Conservation (phyloP, 768 basidiomycete genomes). For the Panaeolus cyanescens region DNA sequence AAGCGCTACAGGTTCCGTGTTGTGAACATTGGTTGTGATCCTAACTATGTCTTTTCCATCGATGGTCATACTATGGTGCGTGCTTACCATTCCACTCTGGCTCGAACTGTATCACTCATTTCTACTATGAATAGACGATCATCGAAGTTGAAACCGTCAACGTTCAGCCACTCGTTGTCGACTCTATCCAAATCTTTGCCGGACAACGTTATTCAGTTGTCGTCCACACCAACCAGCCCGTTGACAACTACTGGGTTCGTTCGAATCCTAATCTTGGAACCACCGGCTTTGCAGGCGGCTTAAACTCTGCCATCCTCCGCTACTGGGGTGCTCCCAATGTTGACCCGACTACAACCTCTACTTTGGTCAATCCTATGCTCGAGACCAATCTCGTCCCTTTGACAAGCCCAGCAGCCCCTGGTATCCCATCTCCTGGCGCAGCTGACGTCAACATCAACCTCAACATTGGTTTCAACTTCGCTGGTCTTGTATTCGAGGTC, state of each 20-base stretch:
- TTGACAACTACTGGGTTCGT: slow-evolving; percentile 11
- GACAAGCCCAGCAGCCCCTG: slow-evolving; percentile 28
- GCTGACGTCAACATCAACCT: slow-evolving; percentile 44
- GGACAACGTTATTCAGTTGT: too few species aligned
- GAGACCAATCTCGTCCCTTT: slow-evolving; percentile 44
- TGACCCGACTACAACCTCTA: slow-evolving; percentile 42
- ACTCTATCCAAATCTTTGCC: slow-evolving; percentile 35
- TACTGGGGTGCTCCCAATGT: slow-evolving; percentile 45
- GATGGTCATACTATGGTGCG: slow-evolving; percentile 38
- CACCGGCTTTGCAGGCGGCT: slow-evolving; percentile 8
- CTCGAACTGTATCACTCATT: too few species aligned
- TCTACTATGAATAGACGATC: too few species aligned
- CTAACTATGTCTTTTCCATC: slow-evolving; percentile 41
- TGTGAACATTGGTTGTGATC: slow-evolving; percentile 33
- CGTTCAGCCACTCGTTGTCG: slow-evolving; percentile 38
- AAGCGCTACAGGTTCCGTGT: slow-evolving; percentile 49
- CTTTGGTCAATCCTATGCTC: slow-evolving; percentile 27
- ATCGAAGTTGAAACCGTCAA: slow-evolving; percentile 52
- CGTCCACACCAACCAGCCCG: neutral
- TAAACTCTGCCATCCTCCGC: slow-evolving; percentile 52
- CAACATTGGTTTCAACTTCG: slow-evolving; percentile 23
- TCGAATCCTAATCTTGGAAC: neutral
- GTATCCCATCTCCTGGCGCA: slow-evolving; percentile 32
- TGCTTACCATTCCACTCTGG: slow-evolving; percentile 18
- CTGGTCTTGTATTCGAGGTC: slow-evolving; percentile 19